Conservation (phyloP, 805 yeast genomes). For the Saccharomycodes ludwigii region DNA sequence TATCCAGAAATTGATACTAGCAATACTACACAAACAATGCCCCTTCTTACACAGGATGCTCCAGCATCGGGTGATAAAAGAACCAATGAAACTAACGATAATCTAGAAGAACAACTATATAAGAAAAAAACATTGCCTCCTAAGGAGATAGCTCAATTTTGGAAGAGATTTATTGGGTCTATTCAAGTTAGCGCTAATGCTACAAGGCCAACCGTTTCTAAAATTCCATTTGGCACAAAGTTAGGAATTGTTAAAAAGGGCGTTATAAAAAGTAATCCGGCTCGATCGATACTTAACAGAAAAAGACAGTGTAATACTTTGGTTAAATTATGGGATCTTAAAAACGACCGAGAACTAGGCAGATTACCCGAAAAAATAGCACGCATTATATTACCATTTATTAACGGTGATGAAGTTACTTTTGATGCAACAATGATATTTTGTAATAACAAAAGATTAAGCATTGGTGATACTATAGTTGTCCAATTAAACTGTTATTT, state of each 20-base stretch:
- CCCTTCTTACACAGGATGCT: no score
- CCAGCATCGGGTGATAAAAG: no score
- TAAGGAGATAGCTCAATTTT: no score
- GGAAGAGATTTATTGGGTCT: slow-evolving; percentile 46
- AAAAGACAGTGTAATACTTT: slow-evolving; percentile 12
- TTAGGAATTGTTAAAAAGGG: slow-evolving; percentile 28
- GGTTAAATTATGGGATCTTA: slow-evolving; percentile 21
- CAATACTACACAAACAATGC: no score
- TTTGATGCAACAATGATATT: slow-evolving; percentile 48
- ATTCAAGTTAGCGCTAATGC: slow-evolving; percentile 57
- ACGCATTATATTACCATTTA: slow-evolving; percentile 42
- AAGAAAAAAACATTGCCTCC: no score
- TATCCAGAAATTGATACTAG: no score
- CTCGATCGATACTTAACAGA: no score
- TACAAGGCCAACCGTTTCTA: slow-evolving; percentile 49
- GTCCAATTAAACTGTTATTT: slow-evolving; percentile 60
- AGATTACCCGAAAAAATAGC: slow-evolving; percentile 65
- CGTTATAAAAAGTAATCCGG: no score
- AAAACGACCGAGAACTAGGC: slow-evolving; percentile 49
- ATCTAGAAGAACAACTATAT: no score
- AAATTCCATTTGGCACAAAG: slow-evolving; percentile 34
- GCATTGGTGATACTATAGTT: slow-evolving; percentile 67
- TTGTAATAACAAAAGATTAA: slow-evolving; percentile 39
- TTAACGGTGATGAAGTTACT: slow-evolving; percentile 39
- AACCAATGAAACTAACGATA: no score